phyloP scores from a whole-genome alignment of 164 flowering plant species.

The Vitis rupestris region DNA sequence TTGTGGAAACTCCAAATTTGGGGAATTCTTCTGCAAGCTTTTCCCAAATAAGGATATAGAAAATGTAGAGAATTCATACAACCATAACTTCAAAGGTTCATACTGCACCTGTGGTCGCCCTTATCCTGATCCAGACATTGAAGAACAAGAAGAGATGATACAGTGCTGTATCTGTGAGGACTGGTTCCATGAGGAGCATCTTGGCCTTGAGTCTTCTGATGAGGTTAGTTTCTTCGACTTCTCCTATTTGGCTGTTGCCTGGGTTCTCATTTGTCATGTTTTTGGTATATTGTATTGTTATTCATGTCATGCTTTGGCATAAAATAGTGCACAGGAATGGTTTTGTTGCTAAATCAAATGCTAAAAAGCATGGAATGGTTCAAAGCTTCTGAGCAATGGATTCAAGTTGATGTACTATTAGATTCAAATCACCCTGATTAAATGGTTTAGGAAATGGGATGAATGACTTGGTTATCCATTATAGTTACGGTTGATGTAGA shows the following conservation, averaged over 20 bases:
- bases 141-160: slow-evolving; percentile 95
- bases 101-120: slow-evolving; percentile 89
- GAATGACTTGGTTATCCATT: too few relatives aligned
- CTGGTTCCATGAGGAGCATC: slow-evolving; percentile 97
- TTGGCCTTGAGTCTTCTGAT: slow-evolving; percentile 64
- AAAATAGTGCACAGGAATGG: neutral
- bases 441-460: too few relatives aligned
- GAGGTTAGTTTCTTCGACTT: slow-evolving; percentile 48
- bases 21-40: slow-evolving; percentile 84
- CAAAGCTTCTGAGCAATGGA: too few relatives aligned
- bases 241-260: neutral
- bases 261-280: neutral
- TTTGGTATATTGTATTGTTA: neutral
- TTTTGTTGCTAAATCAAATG: too few relatives aligned
- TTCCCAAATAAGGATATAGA: slow-evolving; percentile 72
- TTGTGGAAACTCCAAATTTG: slow-evolving; percentile 98
- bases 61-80: slow-evolving; percentile 71
- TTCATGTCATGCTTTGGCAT: neutral
- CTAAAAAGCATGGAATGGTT: too few relatives aligned
- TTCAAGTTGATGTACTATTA: too few relatives aligned
- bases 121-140: slow-evolving; percentile 90
- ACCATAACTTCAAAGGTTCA: slow-evolving; percentile 90
- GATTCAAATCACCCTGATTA: too few relatives aligned
- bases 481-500: too few relatives aligned
- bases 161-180: slow-evolving; percentile 98